phyloP scores from a whole-genome alignment of 2,329 filamentous ascomycete species.

The Macrophomina pseudophaseolina region DNA sequence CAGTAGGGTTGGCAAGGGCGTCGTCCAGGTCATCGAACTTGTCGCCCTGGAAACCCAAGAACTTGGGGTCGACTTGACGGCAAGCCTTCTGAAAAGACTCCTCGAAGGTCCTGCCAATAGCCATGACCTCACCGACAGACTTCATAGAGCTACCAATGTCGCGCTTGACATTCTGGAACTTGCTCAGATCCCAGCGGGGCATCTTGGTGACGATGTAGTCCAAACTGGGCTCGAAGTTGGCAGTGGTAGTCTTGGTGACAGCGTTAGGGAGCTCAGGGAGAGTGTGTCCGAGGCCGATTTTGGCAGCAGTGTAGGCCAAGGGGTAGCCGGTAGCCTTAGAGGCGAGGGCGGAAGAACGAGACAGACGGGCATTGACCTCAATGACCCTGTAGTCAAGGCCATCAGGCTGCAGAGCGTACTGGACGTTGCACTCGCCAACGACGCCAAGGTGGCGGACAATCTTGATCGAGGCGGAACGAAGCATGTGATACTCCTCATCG shows the following conservation, averaged over 20 bases:
- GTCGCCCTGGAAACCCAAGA: slow-evolving; percentile 91
- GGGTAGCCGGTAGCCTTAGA: slow-evolving; percentile 99
- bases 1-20: slow-evolving; percentile 88
- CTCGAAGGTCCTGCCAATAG: slow-evolving; percentile 96
- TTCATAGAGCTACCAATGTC: slow-evolving; percentile 99
- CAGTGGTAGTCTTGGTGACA: slow-evolving; percentile 97
- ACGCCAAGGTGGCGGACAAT: slow-evolving; percentile 97
- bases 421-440: slow-evolving; percentile 97
- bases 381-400: slow-evolving; percentile 98
- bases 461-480: slow-evolving; percentile 95
- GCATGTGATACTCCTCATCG: slow-evolving; percentile 99
- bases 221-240: slow-evolving; percentile 96
- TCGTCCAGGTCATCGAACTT: slow-evolving; percentile 93
- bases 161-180: slow-evolving; percentile 98
- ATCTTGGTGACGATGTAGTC: slow-evolving; percentile 99
- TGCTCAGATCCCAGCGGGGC: slow-evolving; percentile 95
- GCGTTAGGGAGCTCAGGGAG: slow-evolving; percentile 96
- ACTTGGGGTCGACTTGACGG: slow-evolving; percentile 91
- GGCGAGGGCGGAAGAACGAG: slow-evolving; percentile 92
- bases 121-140: slow-evolving; percentile 99
- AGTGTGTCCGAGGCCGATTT: slow-evolving; percentile 95
- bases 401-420: slow-evolving; percentile 95
- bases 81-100: slow-evolving; percentile 99
- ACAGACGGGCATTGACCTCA: slow-evolving; percentile 98
- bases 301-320: slow-evolving; percentile 94